Base-by-base conservation (phyloP, 495 filamentous ascomycete species). In the Chaetomium tenue region DNA sequence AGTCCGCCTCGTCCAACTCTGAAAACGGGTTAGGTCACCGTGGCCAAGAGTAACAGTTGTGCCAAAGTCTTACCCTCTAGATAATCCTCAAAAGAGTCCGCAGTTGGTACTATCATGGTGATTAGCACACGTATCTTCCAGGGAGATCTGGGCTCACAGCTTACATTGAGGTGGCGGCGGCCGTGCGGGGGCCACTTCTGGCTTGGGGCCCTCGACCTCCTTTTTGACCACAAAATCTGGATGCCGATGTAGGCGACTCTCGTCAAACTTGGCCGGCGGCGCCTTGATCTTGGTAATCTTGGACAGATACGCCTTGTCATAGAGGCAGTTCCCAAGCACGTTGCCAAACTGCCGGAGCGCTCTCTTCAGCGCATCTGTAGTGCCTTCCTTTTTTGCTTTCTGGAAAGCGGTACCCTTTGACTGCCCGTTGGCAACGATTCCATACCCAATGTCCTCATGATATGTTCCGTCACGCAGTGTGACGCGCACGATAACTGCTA, bases 311-410 rank as follows among this genome's bases (percentile, higher is more conserved):
- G 93, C 86, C 71, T 97, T 97, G 74, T 98, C 94, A 79, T 98
- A 97, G 60, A 98, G 86, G 77, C 94, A 98, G 74, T 98, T 98
- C 20, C 94, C 94, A 63, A 98, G 82, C 16, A 97, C 88, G 71
- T 98, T 98, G 50, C 94, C 94, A 76, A 98, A 98, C 63, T 88
- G 96, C 28, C 93, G 84, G 66, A 98, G 74, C 12, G 95, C 85
- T 61, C 94, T 84, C 76, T 98, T 98, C 66, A 98, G 76, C 0
- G 84, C 93, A 80, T 98, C 94, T 23, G 94, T 98, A 22, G 92
- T 96, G 6, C 90, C 95, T 77, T 98, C 92, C 73, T 98, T 98
- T 78, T 97, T 98, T 1, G 93, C 91, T 74, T 98, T 98, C 74
- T 98, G 93, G 70, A 97, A 97, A 2, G 92, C 93, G 8, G 90